Evolutionary conservation across 1,284 basidiomycete species (phyloP), one percentile per base, ranked within the genome.

Genomic region (Cutaneotrichosporon dermatis): DNA sequence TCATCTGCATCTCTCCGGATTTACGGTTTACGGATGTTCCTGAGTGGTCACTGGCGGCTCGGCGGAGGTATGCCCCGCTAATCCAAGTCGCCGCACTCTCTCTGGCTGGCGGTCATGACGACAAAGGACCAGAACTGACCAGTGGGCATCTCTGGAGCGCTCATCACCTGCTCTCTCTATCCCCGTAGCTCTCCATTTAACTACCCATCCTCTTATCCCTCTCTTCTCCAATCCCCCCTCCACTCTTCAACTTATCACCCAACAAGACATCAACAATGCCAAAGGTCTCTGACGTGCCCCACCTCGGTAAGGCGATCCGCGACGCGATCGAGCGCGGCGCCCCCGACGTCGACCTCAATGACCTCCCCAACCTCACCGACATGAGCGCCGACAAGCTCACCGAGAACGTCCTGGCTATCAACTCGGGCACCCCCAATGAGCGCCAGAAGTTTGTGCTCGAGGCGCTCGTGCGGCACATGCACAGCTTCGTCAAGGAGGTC

Each of bases 401-500:
- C 0, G 77, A 78, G 37, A 86, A 86, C 66, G 67, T 84, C 40
- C 68, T 82, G 54, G 80, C 82, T 57, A 76, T 85, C 41, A 74
- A 82, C 55, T 79, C 79, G 43, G 74, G 79, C 52, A 77, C 80
- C 9, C 67, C 79, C 36, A 70, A 84, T 59, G 75, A 75, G 81
- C 81, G 84, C 25, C 72, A 69, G 63, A 81, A 76, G 66, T 82
- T 83, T 69, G 72, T 85, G 57, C 80, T 83, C 63, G 74, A 80
- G 59, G 76, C 73, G 25, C 80, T 85, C 52, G 70, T 87, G 46
- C 78, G 79, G 51, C 87, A 90, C 69, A 65, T 90, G 2, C 89
- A 90, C 70, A 81, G 83, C 40, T 89, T 89, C 67, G 79, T 88
- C 15, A 82, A 82, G 52, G 89, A 92, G 74, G 87, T 86, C 1